Evolutionary conservation across 106 monocot species (phyloP), one percentile per base, ranked within the genome.

Genomic region (Allium cepa): DNA sequence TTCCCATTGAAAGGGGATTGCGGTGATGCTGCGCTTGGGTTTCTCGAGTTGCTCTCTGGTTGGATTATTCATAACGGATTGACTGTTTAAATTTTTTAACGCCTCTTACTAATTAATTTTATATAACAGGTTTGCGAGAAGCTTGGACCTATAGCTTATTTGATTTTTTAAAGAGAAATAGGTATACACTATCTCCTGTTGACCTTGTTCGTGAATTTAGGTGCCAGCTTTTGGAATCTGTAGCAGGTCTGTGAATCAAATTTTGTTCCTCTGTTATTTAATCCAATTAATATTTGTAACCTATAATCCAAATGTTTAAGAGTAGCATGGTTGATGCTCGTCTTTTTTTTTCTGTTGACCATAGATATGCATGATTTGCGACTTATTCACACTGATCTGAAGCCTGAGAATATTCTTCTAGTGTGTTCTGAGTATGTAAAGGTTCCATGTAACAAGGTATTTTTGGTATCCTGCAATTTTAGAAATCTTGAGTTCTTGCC

Each of bases 361-460:
- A 68, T 87, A 99, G 97, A 92, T 87, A 93, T 99, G 99, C 99
- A 99, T 87, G 93, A 90, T 74, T 90, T 99, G 78, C 81, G 75
- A 69, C 81, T 93, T 71, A 99, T 99, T 74, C 99, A 99, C 85
- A 93, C 92, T 71, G 99, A 99, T 90, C 82, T 99, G 80, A 99
- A 99, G 93, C 93, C 99, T 69, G 99, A 99, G 81, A 99, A 99
- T 76, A 90, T 99, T 79, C 92, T 99, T 70, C 90, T 99, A 67
- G 87, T 83, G 62, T 93, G 93, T 58, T 73, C 89, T 69, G 90
- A 99, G 49, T 81, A 77, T 76, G 60, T 97, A 79, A 92, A 82
- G 70, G 81, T 99, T 73, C 99, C 93, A 77, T 81, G 55, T 59
- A 49, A 69, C 60, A 93, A 99, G 97, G 97, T 97, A 92, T 69